Evolutionary conservation across 768 basidiomycete genomes (phyloP).

Genomic region (Paxillus involutus): DNA sequence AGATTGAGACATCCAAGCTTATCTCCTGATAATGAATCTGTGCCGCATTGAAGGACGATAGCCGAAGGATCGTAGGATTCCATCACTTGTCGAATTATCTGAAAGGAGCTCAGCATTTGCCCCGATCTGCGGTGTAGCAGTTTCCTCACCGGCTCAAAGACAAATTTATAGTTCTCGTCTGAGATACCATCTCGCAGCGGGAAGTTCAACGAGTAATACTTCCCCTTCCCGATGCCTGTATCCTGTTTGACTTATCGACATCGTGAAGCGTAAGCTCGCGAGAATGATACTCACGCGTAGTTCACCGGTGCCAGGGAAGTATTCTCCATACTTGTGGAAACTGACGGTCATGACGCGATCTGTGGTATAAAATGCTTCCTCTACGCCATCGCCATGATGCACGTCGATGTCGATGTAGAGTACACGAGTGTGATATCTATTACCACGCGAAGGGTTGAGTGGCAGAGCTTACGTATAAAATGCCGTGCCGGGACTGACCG

Average conservation of each 20-base stretch:
- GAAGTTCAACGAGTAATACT: slow-evolving; percentile 92
- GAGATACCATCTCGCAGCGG: slow-evolving; percentile 93
- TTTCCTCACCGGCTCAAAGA: slow-evolving; percentile 86
- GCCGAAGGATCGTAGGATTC: slow-evolving; percentile 93
- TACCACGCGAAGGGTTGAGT: background rate
- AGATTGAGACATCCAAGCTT: slow-evolving; percentile 95
- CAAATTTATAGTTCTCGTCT: slow-evolving; percentile 91
- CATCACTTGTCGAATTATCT: slow-evolving; percentile 95
- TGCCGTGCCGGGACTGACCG: slow-evolving; percentile 45
- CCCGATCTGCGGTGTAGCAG: background rate
- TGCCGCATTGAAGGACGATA: slow-evolving; percentile 95
- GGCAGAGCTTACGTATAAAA: background rate
- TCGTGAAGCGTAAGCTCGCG: background rate
- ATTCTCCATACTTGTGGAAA: slow-evolving; percentile 99
- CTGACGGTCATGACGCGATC: slow-evolving; percentile 98
- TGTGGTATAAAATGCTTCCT: slow-evolving; percentile 99
- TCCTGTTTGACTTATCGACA: slow-evolving; percentile 51
- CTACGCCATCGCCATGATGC: slow-evolving; percentile 98
- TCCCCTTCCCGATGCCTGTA: slow-evolving; percentile 90
- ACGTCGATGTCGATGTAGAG: slow-evolving; percentile 99
- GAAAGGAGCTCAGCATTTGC: background rate
- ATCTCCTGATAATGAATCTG: slow-evolving; percentile 95
- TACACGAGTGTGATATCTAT: slow-evolving; percentile 88
- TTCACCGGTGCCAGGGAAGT: slow-evolving; percentile 99
- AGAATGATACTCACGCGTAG: slow-evolving; percentile 58